Percentiles rank a stretch among this genome's conserved stretches.
These are phyloP conservation scores for Fusarium oligoseptatum DNA, from an alignment of 2,329 filamentous ascomycete species.

Conservation along the genomic window DNA sequence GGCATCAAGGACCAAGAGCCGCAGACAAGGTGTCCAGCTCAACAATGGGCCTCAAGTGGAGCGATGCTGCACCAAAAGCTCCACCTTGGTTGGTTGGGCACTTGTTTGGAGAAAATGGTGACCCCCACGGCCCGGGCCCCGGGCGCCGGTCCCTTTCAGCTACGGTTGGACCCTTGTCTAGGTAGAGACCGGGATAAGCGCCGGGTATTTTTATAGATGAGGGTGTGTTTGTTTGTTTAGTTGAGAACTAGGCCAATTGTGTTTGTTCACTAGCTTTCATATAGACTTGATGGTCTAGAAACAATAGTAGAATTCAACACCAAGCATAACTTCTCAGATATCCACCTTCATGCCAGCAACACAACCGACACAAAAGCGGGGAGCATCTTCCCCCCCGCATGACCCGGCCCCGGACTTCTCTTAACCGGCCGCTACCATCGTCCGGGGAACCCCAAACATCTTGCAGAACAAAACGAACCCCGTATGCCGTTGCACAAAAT, in stretches of 20 bases:
- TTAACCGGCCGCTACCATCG: constrained; percentile 10
- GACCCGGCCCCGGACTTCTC: constrained; percentile 26
- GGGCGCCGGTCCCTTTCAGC: constrained; percentile 12
- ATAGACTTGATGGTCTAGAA: not conserved
- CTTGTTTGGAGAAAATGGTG: not conserved
- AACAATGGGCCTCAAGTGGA: constrained; percentile 25
- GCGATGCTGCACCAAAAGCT: constrained; percentile 5
- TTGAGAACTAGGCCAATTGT: not conserved
- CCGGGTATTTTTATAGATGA: not conserved
- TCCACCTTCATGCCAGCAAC: constrained; percentile 6
- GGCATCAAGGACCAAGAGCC: constrained; percentile 3
- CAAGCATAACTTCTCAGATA: not conserved
- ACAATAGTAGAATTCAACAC: not conserved
- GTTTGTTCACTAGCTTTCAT: not conserved
- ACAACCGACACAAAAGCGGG: constrained; percentile 9
- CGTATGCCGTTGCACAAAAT: too few relatives aligned
- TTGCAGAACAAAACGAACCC: constrained; percentile 2
- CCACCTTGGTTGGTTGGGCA: not conserved
- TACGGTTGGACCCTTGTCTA: constrained; percentile 26
- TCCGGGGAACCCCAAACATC: constrained; percentile 34
- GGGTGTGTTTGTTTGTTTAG: not conserved
- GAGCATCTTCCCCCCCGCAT: constrained; percentile 17
- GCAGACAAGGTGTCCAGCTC: constrained; percentile 15
- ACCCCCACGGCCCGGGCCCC: constrained; percentile 16
- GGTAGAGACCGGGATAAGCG: constrained; percentile 3